Evolutionary conservation across 805 yeast species (phyloP).

Genomic region (Pichia ethanolica): DNA sequence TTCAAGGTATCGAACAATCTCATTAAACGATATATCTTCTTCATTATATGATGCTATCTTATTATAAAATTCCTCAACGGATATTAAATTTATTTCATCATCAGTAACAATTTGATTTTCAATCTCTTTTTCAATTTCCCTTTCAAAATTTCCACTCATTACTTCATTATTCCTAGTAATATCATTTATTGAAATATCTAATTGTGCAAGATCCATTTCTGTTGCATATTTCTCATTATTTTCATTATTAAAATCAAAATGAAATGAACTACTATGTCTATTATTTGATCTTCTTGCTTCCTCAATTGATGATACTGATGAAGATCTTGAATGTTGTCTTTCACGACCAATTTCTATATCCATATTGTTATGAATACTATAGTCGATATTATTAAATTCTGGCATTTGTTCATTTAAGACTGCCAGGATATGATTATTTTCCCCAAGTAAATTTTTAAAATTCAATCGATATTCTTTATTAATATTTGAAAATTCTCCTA

Average conservation of each 20-base stretch:
- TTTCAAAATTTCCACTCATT: neutral
- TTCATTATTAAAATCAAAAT: conserved; percentile 7
- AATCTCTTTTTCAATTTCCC: neutral
- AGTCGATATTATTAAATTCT: neutral
- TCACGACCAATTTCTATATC: conserved; percentile 9
- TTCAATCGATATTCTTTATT: neutral
- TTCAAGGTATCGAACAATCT: neutral
- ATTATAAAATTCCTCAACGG: neutral
- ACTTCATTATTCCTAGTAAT: neutral
- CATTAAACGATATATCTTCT: neutral
- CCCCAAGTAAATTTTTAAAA: neutral
- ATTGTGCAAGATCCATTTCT: conserved; percentile 7
- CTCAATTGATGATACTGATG: conserved; percentile 15
- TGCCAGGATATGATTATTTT: too few relatives aligned
- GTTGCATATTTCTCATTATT: neutral
- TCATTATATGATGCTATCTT: neutral
- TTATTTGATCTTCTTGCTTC: conserved; percentile 8
- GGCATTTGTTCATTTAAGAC: neutral
- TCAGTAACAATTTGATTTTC: neutral
- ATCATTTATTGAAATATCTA: conserved; percentile 6
- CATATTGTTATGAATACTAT: neutral
- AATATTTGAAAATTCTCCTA: neutral
- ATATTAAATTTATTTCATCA: neutral
- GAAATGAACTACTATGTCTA: conserved; percentile 9
- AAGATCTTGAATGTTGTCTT: conserved; percentile 7